These are phyloP conservation scores for Monilinia polystroma DNA, from an alignment of 2,329 filamentous ascomycete genomes.

Conservation along the genomic window DNA sequence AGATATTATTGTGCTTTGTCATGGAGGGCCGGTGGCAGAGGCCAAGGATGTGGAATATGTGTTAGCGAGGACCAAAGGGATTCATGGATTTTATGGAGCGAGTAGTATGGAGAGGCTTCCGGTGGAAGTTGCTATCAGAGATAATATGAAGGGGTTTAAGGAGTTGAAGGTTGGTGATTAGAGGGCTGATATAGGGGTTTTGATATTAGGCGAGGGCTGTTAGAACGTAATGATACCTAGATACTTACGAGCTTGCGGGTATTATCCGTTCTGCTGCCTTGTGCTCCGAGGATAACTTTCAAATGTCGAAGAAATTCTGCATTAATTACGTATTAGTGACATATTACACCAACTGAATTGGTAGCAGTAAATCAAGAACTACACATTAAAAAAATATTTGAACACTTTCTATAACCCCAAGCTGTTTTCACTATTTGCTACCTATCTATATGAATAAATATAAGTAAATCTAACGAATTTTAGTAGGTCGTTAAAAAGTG, in stretches of 20 bases:
- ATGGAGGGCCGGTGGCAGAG: conserved; percentile 66
- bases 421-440: no score
- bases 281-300: neutral
- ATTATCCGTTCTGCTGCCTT: neutral
- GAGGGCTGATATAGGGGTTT: neutral
- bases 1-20: conserved; percentile 66
- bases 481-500: no score
- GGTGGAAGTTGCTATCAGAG: conserved; percentile 64
- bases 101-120: conserved; percentile 69
- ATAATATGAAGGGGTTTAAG: conserved; percentile 57
- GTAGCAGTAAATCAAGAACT: no score
- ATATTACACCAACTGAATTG: no score
- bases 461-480: no score
- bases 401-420: no score
- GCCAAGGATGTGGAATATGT: conserved; percentile 64
- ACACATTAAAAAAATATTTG: no score
- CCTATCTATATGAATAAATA: no score
- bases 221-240: neutral
- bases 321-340: no score
- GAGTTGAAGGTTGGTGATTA: conserved; percentile 16
- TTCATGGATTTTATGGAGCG: conserved; percentile 72
- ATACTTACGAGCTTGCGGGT: neutral
- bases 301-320: neutral
- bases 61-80: conserved; percentile 56
- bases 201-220: neutral